These are phyloP conservation scores for Tolypocladium pustulatum DNA, from an alignment of 2,329 filamentous ascomycete genomes.

Conservation along the genomic window DNA sequence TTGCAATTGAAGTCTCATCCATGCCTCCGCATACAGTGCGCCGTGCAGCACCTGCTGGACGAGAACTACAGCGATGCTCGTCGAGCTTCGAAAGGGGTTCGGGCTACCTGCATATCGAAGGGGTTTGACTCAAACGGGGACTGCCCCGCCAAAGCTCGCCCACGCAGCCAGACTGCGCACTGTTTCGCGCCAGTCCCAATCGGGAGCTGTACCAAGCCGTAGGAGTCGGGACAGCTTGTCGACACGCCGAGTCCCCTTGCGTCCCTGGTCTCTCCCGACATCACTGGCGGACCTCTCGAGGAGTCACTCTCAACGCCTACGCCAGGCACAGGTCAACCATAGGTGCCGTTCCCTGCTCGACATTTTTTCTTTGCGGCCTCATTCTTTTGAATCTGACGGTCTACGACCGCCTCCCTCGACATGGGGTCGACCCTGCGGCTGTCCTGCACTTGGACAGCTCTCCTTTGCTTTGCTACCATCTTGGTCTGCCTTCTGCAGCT, in stretches of 20 bases:
- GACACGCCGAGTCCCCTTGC: background rate
- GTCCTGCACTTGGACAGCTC: slow-evolving; percentile 54
- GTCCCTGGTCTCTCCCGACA: background rate
- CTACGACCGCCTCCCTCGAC: slow-evolving; percentile 12
- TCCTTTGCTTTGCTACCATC: slow-evolving; percentile 47
- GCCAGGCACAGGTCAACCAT: background rate
- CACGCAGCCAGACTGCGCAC: background rate
- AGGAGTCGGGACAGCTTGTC: slow-evolving; percentile 3
- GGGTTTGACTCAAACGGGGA: background rate
- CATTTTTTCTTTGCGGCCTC: background rate
- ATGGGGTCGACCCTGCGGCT: slow-evolving; percentile 41
- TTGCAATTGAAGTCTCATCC: background rate
- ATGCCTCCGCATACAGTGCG: background rate
- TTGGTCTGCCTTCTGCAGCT: slow-evolving; percentile 52
- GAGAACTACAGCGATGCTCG: background rate
- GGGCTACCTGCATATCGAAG: background rate
- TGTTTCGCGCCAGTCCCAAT: background rate
- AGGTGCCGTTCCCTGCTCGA: background rate
- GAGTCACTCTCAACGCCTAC: background rate
- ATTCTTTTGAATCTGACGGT: background rate
- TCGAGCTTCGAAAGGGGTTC: background rate
- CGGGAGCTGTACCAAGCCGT: background rate
- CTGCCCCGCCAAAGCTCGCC: background rate
- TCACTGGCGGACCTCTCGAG: background rate
- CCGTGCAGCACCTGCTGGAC: too few relatives aligned